Evolutionary conservation across 805 yeast genomes (phyloP).

Genomic region (Candida awuae): DNA sequence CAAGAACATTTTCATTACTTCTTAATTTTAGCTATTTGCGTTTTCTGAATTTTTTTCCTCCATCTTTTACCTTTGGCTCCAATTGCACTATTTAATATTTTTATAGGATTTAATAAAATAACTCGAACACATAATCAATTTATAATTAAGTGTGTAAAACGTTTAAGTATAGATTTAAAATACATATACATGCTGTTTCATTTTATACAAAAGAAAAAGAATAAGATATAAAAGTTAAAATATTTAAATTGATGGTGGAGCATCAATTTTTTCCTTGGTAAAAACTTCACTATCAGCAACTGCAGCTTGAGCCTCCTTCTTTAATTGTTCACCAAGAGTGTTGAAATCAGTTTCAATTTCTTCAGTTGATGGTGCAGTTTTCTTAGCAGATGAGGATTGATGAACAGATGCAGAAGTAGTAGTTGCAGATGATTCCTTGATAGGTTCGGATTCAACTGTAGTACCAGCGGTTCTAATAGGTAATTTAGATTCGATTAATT

Average conservation of each 20-base stretch:
- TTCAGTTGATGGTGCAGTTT: conserved; percentile 4
- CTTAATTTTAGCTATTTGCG: too few relatives aligned
- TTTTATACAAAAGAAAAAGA: background rate
- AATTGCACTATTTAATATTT: too few relatives aligned
- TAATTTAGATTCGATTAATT: conserved; percentile 46
- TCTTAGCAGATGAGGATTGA: conserved; percentile 6
- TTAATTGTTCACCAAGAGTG: conserved; percentile 13
- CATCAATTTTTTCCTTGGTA: conserved; percentile 11
- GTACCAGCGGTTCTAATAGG: conserved; percentile 67
- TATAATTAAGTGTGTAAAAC: too few relatives aligned
- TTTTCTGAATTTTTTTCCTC: too few relatives aligned
- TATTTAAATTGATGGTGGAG: conserved; percentile 4
- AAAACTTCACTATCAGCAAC: conserved; percentile 9
- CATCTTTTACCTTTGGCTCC: too few relatives aligned
- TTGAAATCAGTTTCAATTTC: conserved; percentile 14
- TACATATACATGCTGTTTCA: too few relatives aligned
- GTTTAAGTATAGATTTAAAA: too few relatives aligned
- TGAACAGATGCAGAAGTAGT: conserved; percentile 8
- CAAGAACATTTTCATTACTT: too few relatives aligned
- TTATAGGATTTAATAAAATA: too few relatives aligned
- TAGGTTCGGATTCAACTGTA: conserved; percentile 34
- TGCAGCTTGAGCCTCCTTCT: conserved; percentile 11
- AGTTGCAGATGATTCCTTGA: conserved; percentile 8
- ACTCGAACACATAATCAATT: too few relatives aligned
- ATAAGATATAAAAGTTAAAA: background rate